A percentile compares a stretch with the other conserved stretches of the same genome.
Conservation (phyloP, 106 monocot genomes). For the Dendrobium chrysotoxum region DNA sequence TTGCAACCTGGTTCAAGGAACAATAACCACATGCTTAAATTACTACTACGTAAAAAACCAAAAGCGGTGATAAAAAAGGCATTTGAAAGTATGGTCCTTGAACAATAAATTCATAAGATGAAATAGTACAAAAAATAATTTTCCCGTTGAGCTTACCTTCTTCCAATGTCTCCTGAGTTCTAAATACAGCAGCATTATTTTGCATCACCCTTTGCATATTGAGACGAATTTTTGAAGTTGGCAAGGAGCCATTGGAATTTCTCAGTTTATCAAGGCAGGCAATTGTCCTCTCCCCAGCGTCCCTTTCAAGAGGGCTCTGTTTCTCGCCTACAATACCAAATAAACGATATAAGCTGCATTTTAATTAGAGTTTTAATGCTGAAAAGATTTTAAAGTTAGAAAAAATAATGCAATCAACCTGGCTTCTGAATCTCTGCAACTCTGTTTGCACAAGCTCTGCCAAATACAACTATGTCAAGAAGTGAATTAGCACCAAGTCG, state of each 20-base stretch:
- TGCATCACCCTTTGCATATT: constrained; percentile 99
- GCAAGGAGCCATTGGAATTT: constrained; percentile 79
- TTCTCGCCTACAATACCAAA: constrained; percentile 45
- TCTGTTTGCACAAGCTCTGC: constrained; percentile 96
- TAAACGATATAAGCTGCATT: neutral
- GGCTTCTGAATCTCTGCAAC: constrained; percentile 82
- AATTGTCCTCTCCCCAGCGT: constrained; percentile 87
- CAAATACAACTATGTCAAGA: constrained; percentile 98
- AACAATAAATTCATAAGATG: neutral
- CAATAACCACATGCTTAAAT: neutral
- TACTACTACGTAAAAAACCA: neutral
- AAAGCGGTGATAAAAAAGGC: neutral
- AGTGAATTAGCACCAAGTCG: constrained; percentile 95
- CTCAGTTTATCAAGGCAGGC: constrained; percentile 89
- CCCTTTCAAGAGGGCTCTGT: constrained; percentile 70
- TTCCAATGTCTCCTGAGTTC: constrained; percentile 89
- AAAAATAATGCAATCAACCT: constrained; percentile 26
- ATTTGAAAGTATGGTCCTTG: neutral
- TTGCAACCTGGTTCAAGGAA: constrained; percentile 52
- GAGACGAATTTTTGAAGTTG: constrained; percentile 89
- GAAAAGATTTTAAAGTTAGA: neutral
- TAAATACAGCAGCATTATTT: constrained; percentile 97
- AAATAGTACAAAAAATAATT: neutral
- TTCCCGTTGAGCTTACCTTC: constrained; percentile 47
- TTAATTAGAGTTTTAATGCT: neutral